These are phyloP conservation scores for Xylaria sp. DNA, from an alignment of 2,329 filamentous ascomycete genomes.

Conservation along the genomic window DNA sequence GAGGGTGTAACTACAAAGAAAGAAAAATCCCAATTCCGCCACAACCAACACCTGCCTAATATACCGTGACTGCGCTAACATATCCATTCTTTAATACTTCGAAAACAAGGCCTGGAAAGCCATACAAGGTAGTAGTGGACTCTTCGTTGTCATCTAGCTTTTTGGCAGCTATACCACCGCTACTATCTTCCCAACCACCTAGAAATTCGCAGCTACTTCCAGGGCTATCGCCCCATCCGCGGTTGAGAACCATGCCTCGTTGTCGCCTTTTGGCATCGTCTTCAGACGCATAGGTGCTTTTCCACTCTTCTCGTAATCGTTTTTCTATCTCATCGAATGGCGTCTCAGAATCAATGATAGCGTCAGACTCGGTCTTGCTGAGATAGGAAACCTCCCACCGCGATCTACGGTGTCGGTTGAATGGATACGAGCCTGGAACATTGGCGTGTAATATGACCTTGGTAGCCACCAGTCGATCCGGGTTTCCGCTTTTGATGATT, in stretches of 20 bases:
- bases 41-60: conserved; percentile 59
- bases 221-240: conserved; percentile 91
- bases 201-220: conserved; percentile 88
- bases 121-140: conserved; percentile 84
- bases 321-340: conserved; percentile 78
- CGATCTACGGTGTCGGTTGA: conserved; percentile 91
- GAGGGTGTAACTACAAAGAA: not conserved
- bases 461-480: conserved; percentile 81
- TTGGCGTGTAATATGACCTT: conserved; percentile 96
- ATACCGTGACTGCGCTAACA: conserved; percentile 89
- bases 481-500: conserved; percentile 54
- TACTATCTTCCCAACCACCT: conserved; percentile 85
- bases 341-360: conserved; percentile 77
- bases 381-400: conserved; percentile 82
- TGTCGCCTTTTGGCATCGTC: conserved; percentile 64
- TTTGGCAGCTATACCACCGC: conserved; percentile 59
- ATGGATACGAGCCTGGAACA: conserved; percentile 93
- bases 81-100: conserved; percentile 94
- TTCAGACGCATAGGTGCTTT: conserved; percentile 68
- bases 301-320: conserved; percentile 75
- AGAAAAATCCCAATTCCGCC: conserved; percentile 12
- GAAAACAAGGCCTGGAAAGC: conserved; percentile 93
- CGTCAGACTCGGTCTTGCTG: conserved; percentile 55
- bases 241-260: conserved; percentile 86
- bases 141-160: conserved; percentile 65